These are phyloP conservation scores for Calocybe indica DNA, from an alignment of 768 basidiomycete species.

Conservation along the genomic window DNA sequence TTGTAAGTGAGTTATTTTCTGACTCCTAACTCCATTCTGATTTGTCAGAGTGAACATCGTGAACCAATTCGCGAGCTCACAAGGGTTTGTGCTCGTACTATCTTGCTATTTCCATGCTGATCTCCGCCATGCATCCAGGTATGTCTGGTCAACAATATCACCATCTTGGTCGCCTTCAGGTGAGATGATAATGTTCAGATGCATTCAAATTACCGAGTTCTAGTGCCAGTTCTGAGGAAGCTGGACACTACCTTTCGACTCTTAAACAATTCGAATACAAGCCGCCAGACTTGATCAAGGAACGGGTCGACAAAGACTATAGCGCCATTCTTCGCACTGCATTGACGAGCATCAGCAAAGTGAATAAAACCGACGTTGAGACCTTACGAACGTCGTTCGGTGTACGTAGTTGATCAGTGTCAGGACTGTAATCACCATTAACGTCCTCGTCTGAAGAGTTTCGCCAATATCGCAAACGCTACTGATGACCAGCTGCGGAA, in stretches of 20 bases:
- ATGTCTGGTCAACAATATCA: conserved; percentile 90
- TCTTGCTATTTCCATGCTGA: background rate
- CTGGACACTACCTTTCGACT: conserved; percentile 82
- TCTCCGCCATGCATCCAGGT: conserved; percentile 32
- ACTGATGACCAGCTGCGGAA: conserved; percentile 69
- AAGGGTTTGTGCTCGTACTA: conserved; percentile 41
- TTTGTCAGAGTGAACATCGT: conserved; percentile 75
- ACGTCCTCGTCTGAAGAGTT: conserved; percentile 50
- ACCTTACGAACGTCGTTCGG: conserved; percentile 90
- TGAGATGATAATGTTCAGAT: conserved; percentile 26
- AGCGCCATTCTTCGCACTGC: conserved; percentile 72
- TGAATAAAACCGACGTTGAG: conserved; percentile 97
- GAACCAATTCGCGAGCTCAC: conserved; percentile 91
- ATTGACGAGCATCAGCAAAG: conserved; percentile 84
- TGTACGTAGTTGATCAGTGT: conserved; percentile 29
- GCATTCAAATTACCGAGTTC: conserved; percentile 3
- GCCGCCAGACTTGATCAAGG: conserved; percentile 90
- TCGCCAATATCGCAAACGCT: conserved; percentile 73
- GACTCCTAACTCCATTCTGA: background rate
- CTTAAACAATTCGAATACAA: conserved; percentile 95
- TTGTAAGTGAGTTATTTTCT: conserved; percentile 49
- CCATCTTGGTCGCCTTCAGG: conserved; percentile 91
- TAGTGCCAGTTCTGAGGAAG: conserved; percentile 72
- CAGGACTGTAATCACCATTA: background rate
- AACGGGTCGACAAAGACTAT: conserved; percentile 88